Conservation (phyloP, 345 rosid species). For the Salix viminalis region DNA sequence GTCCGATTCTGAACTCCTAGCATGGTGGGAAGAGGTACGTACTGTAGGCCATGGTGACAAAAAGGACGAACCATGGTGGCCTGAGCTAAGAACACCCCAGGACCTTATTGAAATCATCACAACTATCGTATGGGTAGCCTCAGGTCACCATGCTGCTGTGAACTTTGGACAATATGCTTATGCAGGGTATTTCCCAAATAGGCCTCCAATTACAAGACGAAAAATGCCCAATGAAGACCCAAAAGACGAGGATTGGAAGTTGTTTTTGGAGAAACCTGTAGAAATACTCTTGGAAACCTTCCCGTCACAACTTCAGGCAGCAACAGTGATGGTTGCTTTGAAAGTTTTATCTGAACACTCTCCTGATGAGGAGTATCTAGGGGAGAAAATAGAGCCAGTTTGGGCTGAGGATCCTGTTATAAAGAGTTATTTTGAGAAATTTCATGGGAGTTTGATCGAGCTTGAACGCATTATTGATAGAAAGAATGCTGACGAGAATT, state of each 20-base stretch:
- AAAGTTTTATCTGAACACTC: slow-evolving; percentile 23
- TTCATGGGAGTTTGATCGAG: slow-evolving; percentile 11
- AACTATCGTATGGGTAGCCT: slow-evolving; percentile 44
- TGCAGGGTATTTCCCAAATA: slow-evolving; percentile 49
- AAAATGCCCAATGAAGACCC: slow-evolving; percentile 45
- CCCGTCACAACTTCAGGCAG: slow-evolving; percentile 51
- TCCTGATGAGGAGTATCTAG: slow-evolving; percentile 30
- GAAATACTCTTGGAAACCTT: slow-evolving; percentile 27
- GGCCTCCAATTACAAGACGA: slow-evolving; percentile 40
- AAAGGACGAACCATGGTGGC: slow-evolving; percentile 54
- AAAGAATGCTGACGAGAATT: slow-evolving; percentile 16
- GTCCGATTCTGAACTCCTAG: slow-evolving; percentile 48
- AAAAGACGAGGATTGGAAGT: slow-evolving; percentile 20
- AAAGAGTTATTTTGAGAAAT: slow-evolving; percentile 20
- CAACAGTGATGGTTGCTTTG: slow-evolving; percentile 18
- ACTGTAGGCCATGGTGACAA: slow-evolving; percentile 53
- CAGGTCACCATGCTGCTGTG: slow-evolving; percentile 52
- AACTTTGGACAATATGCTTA: slow-evolving; percentile 59
- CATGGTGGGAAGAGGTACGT: slow-evolving; percentile 52
- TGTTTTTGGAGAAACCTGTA: slow-evolving; percentile 35
- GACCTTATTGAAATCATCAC: slow-evolving; percentile 38
- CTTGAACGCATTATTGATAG: slow-evolving; percentile 18
- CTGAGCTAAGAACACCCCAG: slow-evolving; percentile 27
- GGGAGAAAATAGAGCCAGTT: slow-evolving; percentile 14
- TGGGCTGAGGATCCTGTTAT: slow-evolving; percentile 16